Percentiles rank a stretch among this genome's conserved stretches.
Conservation (phyloP, 495 filamentous ascomycete species). For the Sphaerosporella brunnea region DNA sequence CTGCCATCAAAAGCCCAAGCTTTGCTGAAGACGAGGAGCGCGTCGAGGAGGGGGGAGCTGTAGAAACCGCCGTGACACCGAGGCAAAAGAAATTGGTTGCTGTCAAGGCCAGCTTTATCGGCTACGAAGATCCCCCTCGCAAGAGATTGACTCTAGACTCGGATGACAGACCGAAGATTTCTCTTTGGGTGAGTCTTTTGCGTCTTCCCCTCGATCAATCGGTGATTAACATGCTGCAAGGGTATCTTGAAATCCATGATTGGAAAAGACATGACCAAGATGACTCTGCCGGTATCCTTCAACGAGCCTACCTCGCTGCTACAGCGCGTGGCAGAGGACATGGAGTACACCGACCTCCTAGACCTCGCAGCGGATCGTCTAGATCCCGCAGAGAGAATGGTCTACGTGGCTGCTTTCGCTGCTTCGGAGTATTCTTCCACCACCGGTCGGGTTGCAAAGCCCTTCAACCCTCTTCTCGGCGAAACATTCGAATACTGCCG, state of each 20-base stretch:
- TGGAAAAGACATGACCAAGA: conserved; percentile 98
- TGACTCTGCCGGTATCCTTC: conserved; percentile 96
- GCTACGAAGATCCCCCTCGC: conserved; percentile 76
- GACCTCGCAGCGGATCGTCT: conserved; percentile 71
- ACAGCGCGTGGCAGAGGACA: conserved; percentile 86
- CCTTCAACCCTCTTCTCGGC: conserved; percentile 88
- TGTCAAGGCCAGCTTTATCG: conserved; percentile 60
- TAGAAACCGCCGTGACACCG: conserved; percentile 30
- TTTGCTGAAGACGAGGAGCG: background rate
- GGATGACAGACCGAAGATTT: conserved; percentile 84
- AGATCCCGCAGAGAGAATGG: conserved; percentile 77
- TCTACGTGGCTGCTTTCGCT: conserved; percentile 94
- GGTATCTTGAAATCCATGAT: conserved; percentile 98
- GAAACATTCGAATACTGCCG: conserved; percentile 94
- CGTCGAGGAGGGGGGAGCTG: conserved; percentile 28
- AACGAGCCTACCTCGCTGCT: conserved; percentile 97
- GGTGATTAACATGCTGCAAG: conserved; percentile 34
- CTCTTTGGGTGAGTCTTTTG: conserved; percentile 86
- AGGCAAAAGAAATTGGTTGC: conserved; percentile 35
- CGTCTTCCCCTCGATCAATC: background rate
- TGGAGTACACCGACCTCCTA: conserved; percentile 90
- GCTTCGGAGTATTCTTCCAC: conserved; percentile 94
- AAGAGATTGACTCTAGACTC: conserved; percentile 70
- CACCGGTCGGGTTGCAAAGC: conserved; percentile 89
- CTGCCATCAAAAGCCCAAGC: background rate